Evolutionary conservation across 208 protist genomes (phyloP).

Genomic region (Wallacemonas rigidus): DNA sequence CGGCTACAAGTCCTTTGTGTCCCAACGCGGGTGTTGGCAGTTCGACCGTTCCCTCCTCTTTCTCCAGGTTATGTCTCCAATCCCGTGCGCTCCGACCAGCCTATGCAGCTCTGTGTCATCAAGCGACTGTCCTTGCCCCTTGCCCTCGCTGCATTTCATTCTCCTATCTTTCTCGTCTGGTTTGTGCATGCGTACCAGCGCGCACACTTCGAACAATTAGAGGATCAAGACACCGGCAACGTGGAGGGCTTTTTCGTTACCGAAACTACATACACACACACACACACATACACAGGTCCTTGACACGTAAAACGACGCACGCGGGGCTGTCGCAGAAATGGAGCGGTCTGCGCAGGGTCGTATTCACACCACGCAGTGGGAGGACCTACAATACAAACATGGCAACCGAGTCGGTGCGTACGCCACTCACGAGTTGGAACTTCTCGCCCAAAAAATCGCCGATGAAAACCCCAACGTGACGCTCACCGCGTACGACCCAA

Average conservation of each 20-base stretch:
- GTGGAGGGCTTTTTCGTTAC: not conserved
- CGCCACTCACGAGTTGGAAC: constrained; percentile 73
- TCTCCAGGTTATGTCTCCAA: too few relatives aligned
- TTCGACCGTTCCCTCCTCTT: too few relatives aligned
- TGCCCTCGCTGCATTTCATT: too few relatives aligned
- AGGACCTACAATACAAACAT: constrained; percentile 91
- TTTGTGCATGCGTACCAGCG: too few relatives aligned
- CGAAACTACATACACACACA: constrained; percentile 1
- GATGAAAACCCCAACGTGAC: constrained; percentile 71
- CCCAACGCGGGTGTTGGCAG: too few relatives aligned
- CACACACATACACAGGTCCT: not conserved
- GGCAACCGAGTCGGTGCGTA: constrained; percentile 90
- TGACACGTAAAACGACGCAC: not conserved
- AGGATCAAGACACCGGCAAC: not conserved
- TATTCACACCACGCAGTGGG: constrained; percentile 91
- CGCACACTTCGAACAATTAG: too few relatives aligned
- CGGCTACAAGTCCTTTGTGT: too few relatives aligned
- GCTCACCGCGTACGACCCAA: constrained; percentile 73
- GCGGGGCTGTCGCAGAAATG: constrained; percentile 29
- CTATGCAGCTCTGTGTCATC: too few relatives aligned
- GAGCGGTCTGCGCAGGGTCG: constrained; percentile 79
- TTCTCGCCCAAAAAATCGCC: constrained; percentile 79
- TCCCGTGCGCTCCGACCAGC: too few relatives aligned
- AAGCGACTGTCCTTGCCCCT: too few relatives aligned
- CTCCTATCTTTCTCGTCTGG: too few relatives aligned